phyloP scores from a whole-genome alignment of 2,329 filamentous ascomycete genomes.

The Ceratocystis papillata region DNA sequence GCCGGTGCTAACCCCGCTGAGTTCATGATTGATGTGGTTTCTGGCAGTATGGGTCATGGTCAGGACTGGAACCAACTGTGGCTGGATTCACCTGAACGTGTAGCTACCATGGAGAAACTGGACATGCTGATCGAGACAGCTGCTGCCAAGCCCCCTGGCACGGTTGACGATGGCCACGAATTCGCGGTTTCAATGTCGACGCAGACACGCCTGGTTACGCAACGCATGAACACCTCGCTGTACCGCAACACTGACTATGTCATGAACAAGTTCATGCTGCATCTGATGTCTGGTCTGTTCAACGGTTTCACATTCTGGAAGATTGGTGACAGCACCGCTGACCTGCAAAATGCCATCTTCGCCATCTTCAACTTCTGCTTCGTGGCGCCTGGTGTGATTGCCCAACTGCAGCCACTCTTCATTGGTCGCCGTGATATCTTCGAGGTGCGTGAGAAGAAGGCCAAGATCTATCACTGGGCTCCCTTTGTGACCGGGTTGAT shows the following conservation, averaged over 20 bases:
- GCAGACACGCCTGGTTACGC: constrained; percentile 54
- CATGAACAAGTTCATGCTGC: constrained; percentile 51
- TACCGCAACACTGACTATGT: constrained; percentile 58
- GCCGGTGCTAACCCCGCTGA: constrained; percentile 59
- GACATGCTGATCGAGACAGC: constrained; percentile 50
- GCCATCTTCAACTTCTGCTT: constrained; percentile 55
- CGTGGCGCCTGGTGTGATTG: constrained; percentile 47
- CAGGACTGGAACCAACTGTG: constrained; percentile 60
- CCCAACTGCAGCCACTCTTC: constrained; percentile 50
- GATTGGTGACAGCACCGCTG: constrained; percentile 41
- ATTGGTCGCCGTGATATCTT: constrained; percentile 47
- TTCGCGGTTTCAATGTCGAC: constrained; percentile 57
- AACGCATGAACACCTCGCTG: constrained; percentile 51
- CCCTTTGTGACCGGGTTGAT: constrained; percentile 57
- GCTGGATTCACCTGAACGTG: constrained; percentile 52
- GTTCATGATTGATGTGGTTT: constrained; percentile 57
- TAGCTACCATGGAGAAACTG: constrained; percentile 49
- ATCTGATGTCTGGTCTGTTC: constrained; percentile 46
- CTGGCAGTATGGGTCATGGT: constrained; percentile 38
- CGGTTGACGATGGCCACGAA: constrained; percentile 47
- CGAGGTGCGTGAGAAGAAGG: constrained; percentile 49
- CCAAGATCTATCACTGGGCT: constrained; percentile 50
- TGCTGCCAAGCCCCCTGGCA: constrained; percentile 35
- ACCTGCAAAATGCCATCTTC: constrained; percentile 46
- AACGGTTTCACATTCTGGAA: constrained; percentile 54